Percentiles rank a stretch among this genome's conserved stretches.
phyloP scores from a whole-genome alignment of 495 filamentous ascomycete genomes.

The Hypoxylon intermedium region DNA sequence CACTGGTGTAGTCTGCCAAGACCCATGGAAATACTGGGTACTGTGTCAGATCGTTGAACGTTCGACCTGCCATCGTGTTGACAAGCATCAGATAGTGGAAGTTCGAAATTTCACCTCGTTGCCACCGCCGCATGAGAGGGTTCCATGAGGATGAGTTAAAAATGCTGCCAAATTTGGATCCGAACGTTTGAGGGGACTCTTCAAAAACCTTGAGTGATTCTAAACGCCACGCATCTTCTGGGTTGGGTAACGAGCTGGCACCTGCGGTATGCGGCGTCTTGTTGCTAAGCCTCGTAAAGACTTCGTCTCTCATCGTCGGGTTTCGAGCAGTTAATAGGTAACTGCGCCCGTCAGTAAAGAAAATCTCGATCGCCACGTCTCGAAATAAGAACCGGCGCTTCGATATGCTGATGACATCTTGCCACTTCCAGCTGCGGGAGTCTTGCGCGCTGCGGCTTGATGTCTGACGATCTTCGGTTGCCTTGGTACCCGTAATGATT shows the following conservation, averaged over 20 bases:
- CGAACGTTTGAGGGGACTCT: constrained; percentile 80
- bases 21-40: constrained; percentile 99
- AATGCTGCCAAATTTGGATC: constrained; percentile 92
- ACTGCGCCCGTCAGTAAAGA: constrained; percentile 95
- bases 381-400: constrained; percentile 95
- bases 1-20: constrained; percentile 91
- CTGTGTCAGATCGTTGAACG: constrained; percentile 97
- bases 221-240: constrained; percentile 82
- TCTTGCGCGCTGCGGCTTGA: constrained; percentile 69
- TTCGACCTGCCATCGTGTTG: constrained; percentile 95
- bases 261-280: constrained; percentile 79
- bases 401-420: constrained; percentile 93
- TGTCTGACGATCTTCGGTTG: constrained; percentile 61
- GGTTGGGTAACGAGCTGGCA: constrained; percentile 56
- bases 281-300: constrained; percentile 72
- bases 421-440: constrained; percentile 90
- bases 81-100: constrained; percentile 98
- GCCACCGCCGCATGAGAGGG: constrained; percentile 88
- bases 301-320: constrained; percentile 72
- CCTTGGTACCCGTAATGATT: constrained; percentile 83
- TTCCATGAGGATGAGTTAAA: constrained; percentile 79
- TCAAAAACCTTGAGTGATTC: constrained; percentile 84
- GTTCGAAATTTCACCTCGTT: constrained; percentile 93
- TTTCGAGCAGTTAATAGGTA: constrained; percentile 87
- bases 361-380: constrained; percentile 92